phyloP scores from a whole-genome alignment of 192 early-diverging fungal genomes.

The Coemansia sp. region DNA sequence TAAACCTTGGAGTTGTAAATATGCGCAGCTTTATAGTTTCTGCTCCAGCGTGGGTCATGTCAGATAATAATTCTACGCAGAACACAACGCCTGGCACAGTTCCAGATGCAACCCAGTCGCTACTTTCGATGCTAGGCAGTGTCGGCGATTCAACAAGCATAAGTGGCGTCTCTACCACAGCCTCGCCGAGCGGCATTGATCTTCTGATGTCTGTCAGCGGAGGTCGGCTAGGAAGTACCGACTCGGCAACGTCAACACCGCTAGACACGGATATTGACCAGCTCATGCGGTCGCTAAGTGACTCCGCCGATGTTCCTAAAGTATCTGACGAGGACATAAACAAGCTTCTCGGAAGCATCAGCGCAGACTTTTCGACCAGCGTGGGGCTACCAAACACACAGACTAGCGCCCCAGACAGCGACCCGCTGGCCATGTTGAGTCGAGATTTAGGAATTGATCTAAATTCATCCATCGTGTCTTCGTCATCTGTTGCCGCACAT shows the following conservation, averaged over 20 bases:
- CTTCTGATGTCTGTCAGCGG: constrained; percentile 24
- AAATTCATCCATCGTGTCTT: constrained; percentile 7
- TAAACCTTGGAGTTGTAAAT: not conserved
- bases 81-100: not conserved
- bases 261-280: constrained; percentile 44
- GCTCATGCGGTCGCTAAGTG: constrained; percentile 45
- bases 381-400: constrained; percentile 3
- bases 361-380: constrained; percentile 22
- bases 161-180: not conserved
- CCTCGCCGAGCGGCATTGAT: constrained; percentile 9
- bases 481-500: not conserved
- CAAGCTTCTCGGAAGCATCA: constrained; percentile 49
- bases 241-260: constrained; percentile 21
- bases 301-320: constrained; percentile 34
- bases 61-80: not conserved
- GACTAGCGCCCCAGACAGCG: constrained; percentile 3
- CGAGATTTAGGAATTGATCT: constrained; percentile 36
- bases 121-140: not conserved
- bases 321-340: constrained; percentile 47
- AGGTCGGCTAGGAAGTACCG: not conserved
- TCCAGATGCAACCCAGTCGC: constrained; percentile 1
- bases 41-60: not conserved
- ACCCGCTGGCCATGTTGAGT: constrained; percentile 35
- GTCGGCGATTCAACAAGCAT: not conserved
- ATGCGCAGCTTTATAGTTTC: not conserved